Conservation (phyloP, 164 flowering plant species). For the Stephania japonica region DNA sequence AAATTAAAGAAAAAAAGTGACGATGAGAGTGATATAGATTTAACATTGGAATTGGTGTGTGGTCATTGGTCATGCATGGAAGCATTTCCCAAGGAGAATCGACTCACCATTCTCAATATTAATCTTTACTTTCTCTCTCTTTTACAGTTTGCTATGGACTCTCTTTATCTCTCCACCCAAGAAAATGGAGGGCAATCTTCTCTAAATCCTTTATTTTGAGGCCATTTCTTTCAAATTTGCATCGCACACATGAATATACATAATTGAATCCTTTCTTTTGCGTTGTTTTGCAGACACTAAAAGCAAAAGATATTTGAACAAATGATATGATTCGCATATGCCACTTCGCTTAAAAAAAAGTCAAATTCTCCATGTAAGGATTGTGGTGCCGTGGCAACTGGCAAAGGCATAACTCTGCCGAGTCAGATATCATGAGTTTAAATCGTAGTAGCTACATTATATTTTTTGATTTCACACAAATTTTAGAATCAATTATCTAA, state of each 20-base stretch:
- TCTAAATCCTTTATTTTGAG: not conserved
- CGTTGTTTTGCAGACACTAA: not conserved
- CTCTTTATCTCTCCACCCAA: slow-evolving; percentile 38
- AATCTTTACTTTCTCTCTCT: slow-evolving; percentile 23
- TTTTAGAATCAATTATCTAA: no score
- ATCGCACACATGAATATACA: not conserved
- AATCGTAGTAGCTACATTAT: no score
- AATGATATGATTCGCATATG: no score
- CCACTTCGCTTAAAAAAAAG: no score
- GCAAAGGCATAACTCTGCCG: no score
- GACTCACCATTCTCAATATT: slow-evolving; percentile 35
- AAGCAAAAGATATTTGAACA: not conserved
- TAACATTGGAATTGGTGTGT: slow-evolving; percentile 12
- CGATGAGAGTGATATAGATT: not conserved
- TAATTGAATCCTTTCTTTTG: not conserved
- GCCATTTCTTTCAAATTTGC: slow-evolving; percentile 1
- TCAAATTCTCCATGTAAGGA: no score
- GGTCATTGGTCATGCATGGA: slow-evolving; percentile 57
- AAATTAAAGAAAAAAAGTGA: slow-evolving; percentile 3
- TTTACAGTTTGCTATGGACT: slow-evolving; percentile 42
- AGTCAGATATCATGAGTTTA: no score
- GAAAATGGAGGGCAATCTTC: slow-evolving; percentile 42
- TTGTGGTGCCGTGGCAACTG: no score
- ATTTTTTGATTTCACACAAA: no score
- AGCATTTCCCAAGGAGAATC: slow-evolving; percentile 71